Evolutionary conservation across 108 stramenopile species (phyloP), one percentile per base, ranked within the genome.

Genomic region (Stephanodiscus minutulus): DNA sequence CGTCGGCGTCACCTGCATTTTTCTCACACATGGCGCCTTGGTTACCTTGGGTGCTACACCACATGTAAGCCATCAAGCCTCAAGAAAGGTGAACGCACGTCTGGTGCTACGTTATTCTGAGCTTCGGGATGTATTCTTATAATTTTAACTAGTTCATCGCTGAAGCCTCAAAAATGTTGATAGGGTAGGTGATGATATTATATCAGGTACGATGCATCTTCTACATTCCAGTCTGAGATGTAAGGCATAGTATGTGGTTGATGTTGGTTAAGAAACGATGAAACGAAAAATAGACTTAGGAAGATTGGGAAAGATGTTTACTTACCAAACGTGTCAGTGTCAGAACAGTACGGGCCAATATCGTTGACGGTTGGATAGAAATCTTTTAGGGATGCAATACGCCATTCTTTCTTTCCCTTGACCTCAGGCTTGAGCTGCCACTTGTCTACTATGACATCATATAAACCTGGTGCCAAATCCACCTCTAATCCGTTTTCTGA

Each of bases 401-500:
- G 70, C 48, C 78, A 67, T 5, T 56, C 78, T 39, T 68, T 27
- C 22, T 44, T 44, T 8, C 59, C 43, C 17, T 56, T 28, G 2
- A 72, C 71, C 68, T 79, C 78, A 21, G 70, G 70, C 22, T 68
- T 66, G 22, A 79, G 52, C 50, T 79, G 65, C 78, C 78, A 79
- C 0, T 64, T 50, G 33, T 61, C 17, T 20, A 79, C 66, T 0
- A 72, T 46, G 8, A 79, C 53, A 37, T 79, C 78, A 37, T 79
- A 79, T 10, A 79, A 57, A 6, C 78, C 78, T 13, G 71, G 71
- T 1, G 37, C 25, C 11, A 79, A 61, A n/a, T 57, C 65, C 4
- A 79, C 36, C 33, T 79, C 78, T 6, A 72, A 21, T 8, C 78
- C 78, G 63, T 72, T 61, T 2, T 46, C 37, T n/a, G 59, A 59